Evolutionary conservation across 306 rosid species (phyloP), one percentile per base, ranked within the genome.

Genomic region (Casuarina cunninghamiana): DNA sequence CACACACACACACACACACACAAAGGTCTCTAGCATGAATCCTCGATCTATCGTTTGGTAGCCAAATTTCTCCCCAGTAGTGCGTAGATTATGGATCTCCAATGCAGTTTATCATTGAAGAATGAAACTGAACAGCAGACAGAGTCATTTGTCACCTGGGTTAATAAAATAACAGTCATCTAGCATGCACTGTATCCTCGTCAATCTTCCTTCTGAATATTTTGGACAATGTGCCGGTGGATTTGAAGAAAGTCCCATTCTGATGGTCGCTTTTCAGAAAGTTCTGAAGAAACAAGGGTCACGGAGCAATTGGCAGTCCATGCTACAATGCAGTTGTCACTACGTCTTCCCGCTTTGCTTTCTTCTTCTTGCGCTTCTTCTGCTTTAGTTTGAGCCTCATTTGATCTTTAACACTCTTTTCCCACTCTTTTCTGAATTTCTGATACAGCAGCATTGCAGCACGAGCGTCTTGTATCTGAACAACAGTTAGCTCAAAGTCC

Each of bases 371-470:
- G 73, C 88, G 86, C 84, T 91, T 95, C 77, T 78, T 85, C 82
- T 85, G 93, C 82, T 95, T 95, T 80, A 81, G 80, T 79, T 90
- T 87, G 45, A 81, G 79, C 79, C 83, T 88, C 37, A 13, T 65
- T 57, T 89, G 89, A 79, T 88, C 90, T 87, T 92, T 91, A 3
- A 73, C 74, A 51, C 78, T 82, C 85, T 78, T 95, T 79, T 93
- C 99, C 99, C 99, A 95, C 71, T 78, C 88, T 80, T 72, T 89
- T 77, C 84, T 86, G 73, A 87, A 88, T 78, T 82, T 89, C 87
- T 89, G 96, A 83, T 93, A 95, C 72, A 95, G 99, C 78, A 93
- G 54, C 99, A 95, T 95, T 2, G 97, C 97, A 10, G 97, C 91
- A 4, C 97, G 92, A 66, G 97, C 97, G 84, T 95, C 97, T 42